phyloP scores from a whole-genome alignment of 2,329 filamentous ascomycete species.

The Penicillium sp. region DNA sequence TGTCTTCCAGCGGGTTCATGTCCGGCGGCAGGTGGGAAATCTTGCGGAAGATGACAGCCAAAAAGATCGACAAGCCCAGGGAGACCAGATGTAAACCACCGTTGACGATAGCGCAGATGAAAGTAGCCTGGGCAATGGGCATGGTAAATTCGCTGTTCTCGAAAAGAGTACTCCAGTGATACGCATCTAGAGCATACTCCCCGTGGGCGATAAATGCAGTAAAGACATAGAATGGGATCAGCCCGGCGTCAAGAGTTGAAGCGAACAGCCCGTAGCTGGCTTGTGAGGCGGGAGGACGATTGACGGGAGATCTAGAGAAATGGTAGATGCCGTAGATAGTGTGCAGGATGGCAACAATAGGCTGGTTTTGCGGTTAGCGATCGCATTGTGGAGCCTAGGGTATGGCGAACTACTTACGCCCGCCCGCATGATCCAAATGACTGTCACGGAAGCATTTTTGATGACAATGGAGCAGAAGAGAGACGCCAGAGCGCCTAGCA shows the following conservation, averaged over 20 bases:
- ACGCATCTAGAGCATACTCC: constrained; percentile 50
- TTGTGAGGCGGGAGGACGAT: constrained; percentile 76
- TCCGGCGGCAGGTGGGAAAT: constrained; percentile 85
- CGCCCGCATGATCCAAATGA: constrained; percentile 77
- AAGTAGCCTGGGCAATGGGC: constrained; percentile 68
- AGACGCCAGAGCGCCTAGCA: constrained; percentile 71
- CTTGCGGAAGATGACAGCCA: constrained; percentile 78
- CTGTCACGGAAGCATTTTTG: constrained; percentile 64
- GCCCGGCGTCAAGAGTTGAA: constrained; percentile 69
- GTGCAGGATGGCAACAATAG: constrained; percentile 73
- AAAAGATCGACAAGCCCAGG: constrained; percentile 71
- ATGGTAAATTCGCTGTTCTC: constrained; percentile 58
- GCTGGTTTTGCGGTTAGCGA: constrained; percentile 53
- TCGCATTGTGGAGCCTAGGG: neutral
- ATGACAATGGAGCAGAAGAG: constrained; percentile 79
- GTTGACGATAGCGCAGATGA: constrained; percentile 67
- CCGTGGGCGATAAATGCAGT: constrained; percentile 59
- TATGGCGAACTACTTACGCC: constrained; percentile 60
- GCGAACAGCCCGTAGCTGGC: constrained; percentile 90
- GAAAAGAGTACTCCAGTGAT: constrained; percentile 72
- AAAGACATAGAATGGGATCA: constrained; percentile 68
- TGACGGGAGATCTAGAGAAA: constrained; percentile 70
- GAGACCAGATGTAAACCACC: constrained; percentile 73
- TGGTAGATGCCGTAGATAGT: constrained; percentile 81
- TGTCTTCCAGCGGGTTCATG: constrained; percentile 90